These are phyloP conservation scores for Globisporangium apiculatum DNA, from an alignment of 352 stramenopile species.

Conservation along the genomic window DNA sequence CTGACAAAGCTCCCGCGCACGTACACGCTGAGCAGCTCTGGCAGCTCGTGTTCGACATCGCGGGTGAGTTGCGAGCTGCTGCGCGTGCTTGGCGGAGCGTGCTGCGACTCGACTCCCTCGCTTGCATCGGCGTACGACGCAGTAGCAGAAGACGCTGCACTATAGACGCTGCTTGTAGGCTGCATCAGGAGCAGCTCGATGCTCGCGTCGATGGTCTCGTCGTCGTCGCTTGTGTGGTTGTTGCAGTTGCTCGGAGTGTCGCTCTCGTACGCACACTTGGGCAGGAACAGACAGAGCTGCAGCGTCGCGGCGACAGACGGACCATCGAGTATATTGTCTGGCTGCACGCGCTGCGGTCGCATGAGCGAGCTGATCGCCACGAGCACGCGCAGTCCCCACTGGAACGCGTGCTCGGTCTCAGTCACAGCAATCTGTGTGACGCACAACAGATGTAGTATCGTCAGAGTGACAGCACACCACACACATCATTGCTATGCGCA, in stretches of 20 bases:
- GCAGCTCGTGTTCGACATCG: not conserved
- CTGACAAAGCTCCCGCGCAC: slow-evolving; percentile 9
- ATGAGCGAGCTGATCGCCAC: slow-evolving; percentile 12
- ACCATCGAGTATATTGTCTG: not conserved
- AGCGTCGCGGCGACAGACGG: slow-evolving; percentile 5
- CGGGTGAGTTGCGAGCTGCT: not conserved
- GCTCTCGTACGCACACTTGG: slow-evolving; percentile 25
- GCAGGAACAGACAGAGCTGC: slow-evolving; percentile 21
- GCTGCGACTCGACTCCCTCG: too few species aligned
- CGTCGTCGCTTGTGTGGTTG: not conserved
- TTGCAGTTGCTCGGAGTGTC: not conserved
- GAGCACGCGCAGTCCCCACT: slow-evolving; percentile 33
- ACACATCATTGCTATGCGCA: too few species aligned
- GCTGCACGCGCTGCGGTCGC: slow-evolving; percentile 1
- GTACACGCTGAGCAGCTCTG: slow-evolving; percentile 13
- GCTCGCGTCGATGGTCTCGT: not conserved
- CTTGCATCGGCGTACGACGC: too few species aligned
- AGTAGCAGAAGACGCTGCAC: too few species aligned
- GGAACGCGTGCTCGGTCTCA: slow-evolving; percentile 15
- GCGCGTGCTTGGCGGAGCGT: too few species aligned
- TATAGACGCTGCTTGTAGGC: not conserved
- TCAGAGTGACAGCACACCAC: too few species aligned
- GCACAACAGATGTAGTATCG: too few species aligned
- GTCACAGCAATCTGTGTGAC: slow-evolving; percentile 15
- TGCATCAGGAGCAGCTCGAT: slow-evolving; percentile 3